Evolutionary conservation across 768 basidiomycete genomes (phyloP).

Genomic region (Mycena latifolia): DNA sequence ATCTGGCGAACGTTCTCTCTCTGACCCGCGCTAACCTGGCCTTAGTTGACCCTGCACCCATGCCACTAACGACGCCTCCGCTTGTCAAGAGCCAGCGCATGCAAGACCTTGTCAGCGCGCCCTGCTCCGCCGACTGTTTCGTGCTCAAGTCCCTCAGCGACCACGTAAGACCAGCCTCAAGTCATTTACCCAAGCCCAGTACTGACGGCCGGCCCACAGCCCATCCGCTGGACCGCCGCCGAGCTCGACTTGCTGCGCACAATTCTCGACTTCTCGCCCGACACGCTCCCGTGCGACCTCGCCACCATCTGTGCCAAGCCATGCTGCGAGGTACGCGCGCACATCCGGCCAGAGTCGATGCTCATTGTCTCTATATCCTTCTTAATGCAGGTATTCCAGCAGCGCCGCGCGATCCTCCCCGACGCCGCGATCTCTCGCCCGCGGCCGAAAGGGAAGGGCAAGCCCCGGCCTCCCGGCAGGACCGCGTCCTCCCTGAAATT

Average conservation of each 20-base stretch:
- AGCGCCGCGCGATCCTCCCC: constrained; percentile 18
- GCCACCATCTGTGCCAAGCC: constrained; percentile 67
- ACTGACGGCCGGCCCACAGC: constrained; percentile 16
- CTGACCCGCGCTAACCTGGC: not conserved
- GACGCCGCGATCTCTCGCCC: not conserved
- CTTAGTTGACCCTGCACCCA: constrained; percentile 44
- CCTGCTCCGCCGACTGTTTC: constrained; percentile 53
- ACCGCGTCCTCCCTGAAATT: constrained; percentile 10
- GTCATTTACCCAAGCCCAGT: not conserved
- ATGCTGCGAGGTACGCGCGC: constrained; percentile 65
- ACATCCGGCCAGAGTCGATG: not conserved
- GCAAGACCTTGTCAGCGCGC: constrained; percentile 26
- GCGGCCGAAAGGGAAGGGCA: not conserved
- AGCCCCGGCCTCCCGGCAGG: constrained; percentile 7
- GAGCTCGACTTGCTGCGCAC: constrained; percentile 55
- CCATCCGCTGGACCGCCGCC: constrained; percentile 50
- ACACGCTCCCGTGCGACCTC: constrained; percentile 65
- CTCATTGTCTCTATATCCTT: no score
- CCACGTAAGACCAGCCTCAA: not conserved
- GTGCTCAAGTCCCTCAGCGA: constrained; percentile 28
- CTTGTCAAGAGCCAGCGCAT: constrained; percentile 39
- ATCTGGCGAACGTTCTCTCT: constrained; percentile 27
- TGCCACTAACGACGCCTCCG: constrained; percentile 39
- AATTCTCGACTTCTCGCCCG: constrained; percentile 57
- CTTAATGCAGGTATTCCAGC: constrained; percentile 17